Percentiles rank a stretch among this genome's conserved stretches.
phyloP scores from a whole-genome alignment of 2,329 filamentous ascomycete species.

The Cordyceps tenuipes region DNA sequence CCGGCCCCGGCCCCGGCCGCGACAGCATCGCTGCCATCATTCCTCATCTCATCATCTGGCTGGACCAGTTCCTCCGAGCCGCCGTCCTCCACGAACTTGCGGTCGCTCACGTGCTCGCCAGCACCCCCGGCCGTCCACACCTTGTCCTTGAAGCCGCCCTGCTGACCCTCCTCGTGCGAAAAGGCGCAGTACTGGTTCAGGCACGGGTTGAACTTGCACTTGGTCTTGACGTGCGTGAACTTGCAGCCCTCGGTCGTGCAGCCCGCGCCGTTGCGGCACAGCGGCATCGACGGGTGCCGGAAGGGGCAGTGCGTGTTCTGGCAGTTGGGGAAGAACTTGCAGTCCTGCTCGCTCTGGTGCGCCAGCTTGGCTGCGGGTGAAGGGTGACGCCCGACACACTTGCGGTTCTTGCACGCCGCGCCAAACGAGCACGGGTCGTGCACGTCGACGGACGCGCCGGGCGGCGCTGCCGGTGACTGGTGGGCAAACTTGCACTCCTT shows the following conservation, averaged over 20 bases:
- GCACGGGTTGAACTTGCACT: constrained; percentile 89
- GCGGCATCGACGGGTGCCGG: constrained; percentile 76
- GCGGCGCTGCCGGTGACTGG: constrained; percentile 82
- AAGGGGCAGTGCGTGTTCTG: constrained; percentile 82
- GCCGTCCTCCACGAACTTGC: constrained; percentile 73
- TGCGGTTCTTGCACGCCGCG: constrained; percentile 89
- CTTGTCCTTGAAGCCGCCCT: constrained; percentile 77
- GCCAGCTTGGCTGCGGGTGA: constrained; percentile 74
- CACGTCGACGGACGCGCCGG: constrained; percentile 68
- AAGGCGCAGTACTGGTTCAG: constrained; percentile 81
- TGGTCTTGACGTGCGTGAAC: constrained; percentile 76
- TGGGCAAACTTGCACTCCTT: constrained; percentile 88
- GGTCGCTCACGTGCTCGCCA: constrained; percentile 73
- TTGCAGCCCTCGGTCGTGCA: constrained; percentile 77
- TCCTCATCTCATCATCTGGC: constrained; percentile 36
- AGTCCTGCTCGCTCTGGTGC: constrained; percentile 77
- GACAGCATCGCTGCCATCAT: constrained; percentile 30
- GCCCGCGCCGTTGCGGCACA: constrained; percentile 85
- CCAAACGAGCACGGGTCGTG: constrained; percentile 76
- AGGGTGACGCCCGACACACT: constrained; percentile 86
- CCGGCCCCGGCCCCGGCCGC: constrained; percentile 13
- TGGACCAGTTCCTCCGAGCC: constrained; percentile 65
- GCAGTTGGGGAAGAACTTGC: constrained; percentile 88
- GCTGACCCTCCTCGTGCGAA: constrained; percentile 86
- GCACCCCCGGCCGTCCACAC: constrained; percentile 66